Evolutionary conservation across 164 flowering plant species (phyloP).

Genomic region (Stephania yunnanensis): DNA sequence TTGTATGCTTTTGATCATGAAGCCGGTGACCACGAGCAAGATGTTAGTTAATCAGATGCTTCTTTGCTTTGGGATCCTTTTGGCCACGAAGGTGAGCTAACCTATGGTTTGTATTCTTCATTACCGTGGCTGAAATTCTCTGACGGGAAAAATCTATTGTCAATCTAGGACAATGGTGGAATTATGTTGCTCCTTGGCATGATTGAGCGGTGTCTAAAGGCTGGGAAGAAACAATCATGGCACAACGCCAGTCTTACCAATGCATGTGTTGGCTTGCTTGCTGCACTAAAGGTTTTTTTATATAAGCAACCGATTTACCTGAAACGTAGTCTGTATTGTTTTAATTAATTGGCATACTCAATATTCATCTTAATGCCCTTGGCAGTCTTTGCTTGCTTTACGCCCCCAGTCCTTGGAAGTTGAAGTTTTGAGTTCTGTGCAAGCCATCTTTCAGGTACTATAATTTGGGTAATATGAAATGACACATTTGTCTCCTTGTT

Average conservation of each 20-base stretch:
- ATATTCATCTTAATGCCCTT: constrained; percentile 8
- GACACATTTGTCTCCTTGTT: not conserved
- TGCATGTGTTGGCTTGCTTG: constrained; percentile 80
- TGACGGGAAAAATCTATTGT: not conserved
- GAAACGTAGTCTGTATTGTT: not conserved
- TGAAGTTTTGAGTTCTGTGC: constrained; percentile 56
- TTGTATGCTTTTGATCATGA: constrained; percentile 23
- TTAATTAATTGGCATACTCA: not conserved
- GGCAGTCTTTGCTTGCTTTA: constrained; percentile 63
- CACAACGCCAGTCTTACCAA: constrained; percentile 68
- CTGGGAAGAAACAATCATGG: constrained; percentile 81
- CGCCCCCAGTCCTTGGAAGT: constrained; percentile 59
- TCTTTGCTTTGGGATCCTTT: constrained; percentile 72
- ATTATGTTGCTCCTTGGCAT: constrained; percentile 73
- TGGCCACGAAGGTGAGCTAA: constrained; percentile 71
- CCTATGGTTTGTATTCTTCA: not conserved
- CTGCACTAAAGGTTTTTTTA: constrained; percentile 73
- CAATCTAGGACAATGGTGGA: constrained; percentile 59
- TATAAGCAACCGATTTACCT: constrained; percentile 1
- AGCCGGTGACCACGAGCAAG: constrained; percentile 87
- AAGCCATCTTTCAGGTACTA: constrained; percentile 75
- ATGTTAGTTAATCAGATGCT: constrained; percentile 92
- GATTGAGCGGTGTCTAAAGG: constrained; percentile 76
- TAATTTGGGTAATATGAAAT: not conserved
- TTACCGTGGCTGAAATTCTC: not conserved